Base-by-base conservation (phyloP, 352 stramenopile genomes). In the Pythium utonaiense region DNA sequence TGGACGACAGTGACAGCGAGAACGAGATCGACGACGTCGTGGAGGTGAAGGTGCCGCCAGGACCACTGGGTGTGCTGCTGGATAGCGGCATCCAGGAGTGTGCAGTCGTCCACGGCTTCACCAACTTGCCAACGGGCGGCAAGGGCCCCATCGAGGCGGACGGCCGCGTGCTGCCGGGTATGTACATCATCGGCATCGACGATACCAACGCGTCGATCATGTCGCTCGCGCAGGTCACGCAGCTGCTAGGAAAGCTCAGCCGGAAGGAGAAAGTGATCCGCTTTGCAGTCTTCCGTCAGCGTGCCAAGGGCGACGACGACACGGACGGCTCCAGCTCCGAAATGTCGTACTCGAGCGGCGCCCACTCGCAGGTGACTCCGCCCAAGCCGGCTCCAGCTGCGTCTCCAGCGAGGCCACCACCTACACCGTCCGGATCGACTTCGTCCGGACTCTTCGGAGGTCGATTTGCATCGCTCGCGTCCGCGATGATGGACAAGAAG, bases 151-250 rank as follows among this genome's bases (percentile, higher is more conserved):
- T 93, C 51, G 77, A 93, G 50, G 53, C 50, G 3, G 71, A 83
- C 45, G 83, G 83, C 22, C 67, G 81, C 41, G 83, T 93, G 42
- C 70, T 84, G 8, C 74, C 79, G 13, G 83, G 83, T 59, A 91
- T 91, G 81, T 91, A 90, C 68, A 91, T 93, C 57, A 89, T 93
- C 66, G 84, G 81, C 64, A 93, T 93, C 67, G 89, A 93, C 69
- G 83, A 91, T 53, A 86, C 78, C 22, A 91, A 93, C 54, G 83
- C 79, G 60, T 91, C 80, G 38, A 66, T 91, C 54, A 93, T 93
- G 83, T 91, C 83, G 36, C 70, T 93, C 40, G 31, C 33, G 16
- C 51, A 71, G 27, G 81, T 91, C 42, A 89, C 81, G 12, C 74
- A 89, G 57, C 53, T 90, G 25, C 74, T 93, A 12, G 80, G 80